These are phyloP conservation scores for Salix viminalis DNA, from an alignment of 345 rosid genomes.

Conservation along the genomic window DNA sequence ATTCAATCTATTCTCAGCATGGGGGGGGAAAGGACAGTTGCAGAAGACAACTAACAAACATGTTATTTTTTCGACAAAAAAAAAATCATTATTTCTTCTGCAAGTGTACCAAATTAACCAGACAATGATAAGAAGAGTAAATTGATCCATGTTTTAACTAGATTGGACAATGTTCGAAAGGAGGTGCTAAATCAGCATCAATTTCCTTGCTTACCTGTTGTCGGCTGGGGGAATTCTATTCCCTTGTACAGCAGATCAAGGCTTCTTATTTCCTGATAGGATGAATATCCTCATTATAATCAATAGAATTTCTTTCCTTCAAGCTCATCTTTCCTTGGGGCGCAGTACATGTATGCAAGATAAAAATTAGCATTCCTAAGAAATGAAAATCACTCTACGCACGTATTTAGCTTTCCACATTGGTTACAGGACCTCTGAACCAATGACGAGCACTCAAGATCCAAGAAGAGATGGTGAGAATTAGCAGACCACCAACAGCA, in stretches of 20 bases:
- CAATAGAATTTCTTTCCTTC: background rate
- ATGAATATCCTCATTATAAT: background rate
- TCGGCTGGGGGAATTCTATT: background rate
- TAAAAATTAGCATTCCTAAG: background rate
- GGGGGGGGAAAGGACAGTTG: background rate
- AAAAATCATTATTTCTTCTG: background rate
- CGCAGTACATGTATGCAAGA: background rate
- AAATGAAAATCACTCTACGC: background rate
- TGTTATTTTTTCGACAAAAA: background rate
- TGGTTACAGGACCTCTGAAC: constrained; percentile 83
- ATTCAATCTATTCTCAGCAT: background rate
- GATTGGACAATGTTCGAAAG: background rate
- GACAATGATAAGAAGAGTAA: background rate
- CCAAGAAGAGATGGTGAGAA: constrained; percentile 57
- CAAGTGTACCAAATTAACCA: background rate
- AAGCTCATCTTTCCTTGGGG: background rate
- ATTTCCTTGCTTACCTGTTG: background rate
- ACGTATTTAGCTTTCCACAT: constrained; percentile 36
- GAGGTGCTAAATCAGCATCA: background rate
- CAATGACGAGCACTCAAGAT: constrained; percentile 66
- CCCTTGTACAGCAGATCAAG: background rate
- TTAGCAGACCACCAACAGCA: constrained; percentile 68
- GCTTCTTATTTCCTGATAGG: background rate
- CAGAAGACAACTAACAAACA: background rate
- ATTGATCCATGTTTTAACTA: background rate